These are phyloP conservation scores for Coccomyxa subellipsoidea DNA, from an alignment of 163 green algal genomes.

Conservation along the genomic window DNA sequence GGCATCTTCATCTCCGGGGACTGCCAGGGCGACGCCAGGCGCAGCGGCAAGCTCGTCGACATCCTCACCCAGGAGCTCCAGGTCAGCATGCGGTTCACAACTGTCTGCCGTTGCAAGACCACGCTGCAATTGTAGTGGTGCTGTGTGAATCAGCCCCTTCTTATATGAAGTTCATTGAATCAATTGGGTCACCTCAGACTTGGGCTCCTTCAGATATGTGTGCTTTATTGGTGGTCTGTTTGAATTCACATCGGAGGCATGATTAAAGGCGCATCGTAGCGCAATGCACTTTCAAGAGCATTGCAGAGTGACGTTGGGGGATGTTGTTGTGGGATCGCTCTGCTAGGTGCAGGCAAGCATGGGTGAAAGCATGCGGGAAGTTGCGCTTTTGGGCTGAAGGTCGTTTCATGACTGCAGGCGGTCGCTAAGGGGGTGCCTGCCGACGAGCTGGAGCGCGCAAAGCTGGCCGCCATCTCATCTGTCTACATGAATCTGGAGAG, in stretches of 20 bases:
- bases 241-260: background rate
- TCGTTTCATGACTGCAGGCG: constrained; percentile 8
- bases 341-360: too few relatives aligned
- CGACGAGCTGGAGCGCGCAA: constrained; percentile 88
- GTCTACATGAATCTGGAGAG: constrained; percentile 96
- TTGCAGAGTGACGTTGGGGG: background rate
- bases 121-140: too few relatives aligned
- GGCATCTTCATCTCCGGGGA: constrained; percentile 73
- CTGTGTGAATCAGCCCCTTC: too few relatives aligned
- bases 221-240: background rate
- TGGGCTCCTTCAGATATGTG: background rate
- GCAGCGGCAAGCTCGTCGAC: constrained; percentile 62
- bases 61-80: constrained; percentile 69
- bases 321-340: background rate
- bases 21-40: constrained; percentile 3
- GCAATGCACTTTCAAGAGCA: background rate
- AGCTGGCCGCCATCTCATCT: constrained; percentile 79
- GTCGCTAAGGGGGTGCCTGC: constrained; percentile 49
- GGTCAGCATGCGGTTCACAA: background rate
- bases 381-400: background rate
- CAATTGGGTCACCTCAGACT: too few relatives aligned
- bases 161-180: too few relatives aligned
- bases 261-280: background rate
- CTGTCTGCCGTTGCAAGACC: too few relatives aligned
- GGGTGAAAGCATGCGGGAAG: background rate